Percentiles rank a stretch among this genome's conserved stretches.
Conservation (phyloP, 106 monocot species). For the Vanilla planifolia region DNA sequence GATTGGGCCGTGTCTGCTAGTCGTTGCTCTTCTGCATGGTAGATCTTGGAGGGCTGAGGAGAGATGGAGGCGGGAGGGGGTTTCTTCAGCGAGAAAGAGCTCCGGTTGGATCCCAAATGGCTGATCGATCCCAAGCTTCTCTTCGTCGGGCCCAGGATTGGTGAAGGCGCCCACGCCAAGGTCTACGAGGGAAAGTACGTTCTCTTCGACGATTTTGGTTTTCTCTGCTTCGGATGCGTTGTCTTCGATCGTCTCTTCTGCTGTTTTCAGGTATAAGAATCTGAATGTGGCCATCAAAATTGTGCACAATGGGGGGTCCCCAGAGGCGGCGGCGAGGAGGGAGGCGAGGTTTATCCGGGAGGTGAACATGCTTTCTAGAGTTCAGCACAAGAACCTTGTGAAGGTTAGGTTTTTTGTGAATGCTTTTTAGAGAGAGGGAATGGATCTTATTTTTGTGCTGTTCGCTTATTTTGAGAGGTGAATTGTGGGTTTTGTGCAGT, state of each 20-base stretch:
- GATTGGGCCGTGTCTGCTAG: too few relatives aligned
- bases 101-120: constrained; percentile 64
- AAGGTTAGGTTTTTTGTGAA: constrained; percentile 42
- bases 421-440: background rate
- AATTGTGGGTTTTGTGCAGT: constrained; percentile 25
- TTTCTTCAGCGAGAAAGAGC: constrained; percentile 32
- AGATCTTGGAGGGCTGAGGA: constrained; percentile 8
- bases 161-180: constrained; percentile 88
- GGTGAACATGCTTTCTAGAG: constrained; percentile 75
- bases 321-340: constrained; percentile 67
- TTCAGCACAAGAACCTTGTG: constrained; percentile 91
- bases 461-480: background rate
- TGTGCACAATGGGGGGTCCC: constrained; percentile 63
- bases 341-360: constrained; percentile 79
- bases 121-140: constrained; percentile 78
- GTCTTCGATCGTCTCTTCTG: background rate
- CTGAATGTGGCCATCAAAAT: constrained; percentile 92
- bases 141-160: constrained; percentile 80
- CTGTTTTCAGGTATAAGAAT: constrained; percentile 61
- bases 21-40: constrained; percentile 11
- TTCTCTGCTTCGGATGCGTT: background rate
- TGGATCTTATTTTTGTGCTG: background rate
- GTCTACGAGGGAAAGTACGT: constrained; percentile 91
- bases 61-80: constrained; percentile 51
- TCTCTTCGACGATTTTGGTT: too few relatives aligned